Base-by-base conservation (phyloP, 2,329 filamentous ascomycete species). In the Lasiodiplodia sp. region DNA sequence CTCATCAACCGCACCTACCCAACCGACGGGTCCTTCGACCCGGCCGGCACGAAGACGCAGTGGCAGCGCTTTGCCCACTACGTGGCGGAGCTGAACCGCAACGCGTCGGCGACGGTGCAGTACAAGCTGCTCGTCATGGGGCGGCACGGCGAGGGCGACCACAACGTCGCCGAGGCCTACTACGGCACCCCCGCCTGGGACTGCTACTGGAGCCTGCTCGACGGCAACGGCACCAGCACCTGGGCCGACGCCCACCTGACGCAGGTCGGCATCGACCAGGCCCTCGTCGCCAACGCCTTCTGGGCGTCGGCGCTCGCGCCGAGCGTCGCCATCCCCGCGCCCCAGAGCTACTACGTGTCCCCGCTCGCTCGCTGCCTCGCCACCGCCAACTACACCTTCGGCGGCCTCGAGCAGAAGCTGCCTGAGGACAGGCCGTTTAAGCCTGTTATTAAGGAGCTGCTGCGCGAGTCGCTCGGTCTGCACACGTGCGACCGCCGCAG, bases 121-220 rank as follows among this genome's bases (percentile, higher is more conserved):
- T 92, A 91, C 81, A 90, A 91, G 73, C 82, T 93, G 11, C 75
- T 93, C 37, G 89, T 89, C 77, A 83, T 92, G 77, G 90, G 87
- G 52, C 87, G 91, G 49, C 91, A 93, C 74, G 91, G 91, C 25
- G 86, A 93, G 78, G 91, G 91, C 4, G 82, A 82, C 69, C 86
- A 90, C 77, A 90, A 90, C 73, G 86, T 87, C 7, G 90, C 89
- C 16, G 88, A 92, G 78, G 81, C 82, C 34, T 90, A 84, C 76
- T 92, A 91, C 72, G 89, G 89, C 57, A 92, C 89, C 0, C 85
- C 87, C 1, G 87, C 87, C 2, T 92, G 90, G 90, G 89, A 92
- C 79, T 86, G 88, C 77, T 91, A 92, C 81, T 92, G 88, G 88
- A 85, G 86, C 4, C 82, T 87, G 69, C 82, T 85, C 1, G 85